These are phyloP conservation scores for Xylaria telfairii DNA, from an alignment of 495 filamentous ascomycete genomes.

Conservation along the genomic window DNA sequence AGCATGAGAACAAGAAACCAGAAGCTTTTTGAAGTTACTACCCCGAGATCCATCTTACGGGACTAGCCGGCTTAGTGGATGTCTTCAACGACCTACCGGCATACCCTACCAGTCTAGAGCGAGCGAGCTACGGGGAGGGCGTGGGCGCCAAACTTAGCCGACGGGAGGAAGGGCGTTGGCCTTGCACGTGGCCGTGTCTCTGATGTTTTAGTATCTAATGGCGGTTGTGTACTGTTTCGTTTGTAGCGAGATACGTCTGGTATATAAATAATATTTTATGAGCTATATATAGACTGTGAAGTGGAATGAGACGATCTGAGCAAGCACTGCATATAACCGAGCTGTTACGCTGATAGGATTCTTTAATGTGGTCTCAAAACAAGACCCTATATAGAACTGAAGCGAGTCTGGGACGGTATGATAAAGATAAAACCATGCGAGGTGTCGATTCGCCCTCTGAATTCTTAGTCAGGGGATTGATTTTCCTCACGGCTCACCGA, in stretches of 20 bases:
- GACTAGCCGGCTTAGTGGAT: not conserved
- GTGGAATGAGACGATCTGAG: not conserved
- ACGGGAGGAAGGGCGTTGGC: not conserved
- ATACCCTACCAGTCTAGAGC: not conserved
- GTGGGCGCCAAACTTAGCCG: not conserved
- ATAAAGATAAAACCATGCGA: too few relatives aligned
- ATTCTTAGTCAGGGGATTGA: too few relatives aligned
- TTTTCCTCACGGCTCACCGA: not conserved
- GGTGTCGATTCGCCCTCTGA: too few relatives aligned
- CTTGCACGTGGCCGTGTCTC: not conserved
- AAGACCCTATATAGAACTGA: too few relatives aligned
- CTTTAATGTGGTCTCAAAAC: not conserved
- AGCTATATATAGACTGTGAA: conserved; percentile 1
- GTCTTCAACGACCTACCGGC: not conserved
- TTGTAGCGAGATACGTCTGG: not conserved
- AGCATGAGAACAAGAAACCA: conserved; percentile 30
- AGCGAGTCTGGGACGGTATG: too few relatives aligned
- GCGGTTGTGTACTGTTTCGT: not conserved
- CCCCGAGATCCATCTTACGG: not conserved
- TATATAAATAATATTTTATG: conserved; percentile 12
- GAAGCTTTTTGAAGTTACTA: not conserved
- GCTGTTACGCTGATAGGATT: not conserved
- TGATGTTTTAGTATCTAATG: not conserved
- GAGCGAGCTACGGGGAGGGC: not conserved
- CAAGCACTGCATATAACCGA: not conserved